These are phyloP conservation scores for Coccinonectria pachysandricola DNA, from an alignment of 2,329 filamentous ascomycete species.

Conservation along the genomic window DNA sequence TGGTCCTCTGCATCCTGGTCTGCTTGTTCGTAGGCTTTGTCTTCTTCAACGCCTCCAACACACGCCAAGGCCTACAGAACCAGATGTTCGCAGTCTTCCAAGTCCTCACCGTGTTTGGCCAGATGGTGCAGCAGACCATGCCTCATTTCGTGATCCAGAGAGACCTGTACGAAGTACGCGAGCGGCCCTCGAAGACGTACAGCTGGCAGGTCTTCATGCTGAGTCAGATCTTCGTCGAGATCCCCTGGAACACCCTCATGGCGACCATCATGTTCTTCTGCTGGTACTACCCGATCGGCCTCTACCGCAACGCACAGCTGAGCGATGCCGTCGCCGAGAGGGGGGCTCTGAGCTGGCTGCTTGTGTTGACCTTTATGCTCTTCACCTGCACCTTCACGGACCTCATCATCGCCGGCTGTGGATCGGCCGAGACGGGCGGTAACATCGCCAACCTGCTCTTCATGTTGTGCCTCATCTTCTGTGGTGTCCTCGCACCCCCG, in stretches of 20 bases:
- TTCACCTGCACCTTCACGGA: slow-evolving; percentile 58
- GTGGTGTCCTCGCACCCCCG: slow-evolving; percentile 15
- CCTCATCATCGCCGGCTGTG: slow-evolving; percentile 53
- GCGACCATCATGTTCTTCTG: slow-evolving; percentile 54
- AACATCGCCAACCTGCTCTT: slow-evolving; percentile 58
- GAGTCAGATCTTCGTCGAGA: slow-evolving; percentile 56
- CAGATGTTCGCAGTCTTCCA: slow-evolving; percentile 59
- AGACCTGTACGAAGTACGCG: slow-evolving; percentile 57
- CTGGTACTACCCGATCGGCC: slow-evolving; percentile 61
- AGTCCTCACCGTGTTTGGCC: slow-evolving; percentile 58
- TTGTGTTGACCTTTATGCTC: slow-evolving; percentile 52
- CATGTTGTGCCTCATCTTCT: slow-evolving; percentile 42
- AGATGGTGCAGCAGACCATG: slow-evolving; percentile 57
- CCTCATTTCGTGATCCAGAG: slow-evolving; percentile 61
- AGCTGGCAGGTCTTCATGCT: slow-evolving; percentile 58
- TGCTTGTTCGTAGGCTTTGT: slow-evolving; percentile 46
- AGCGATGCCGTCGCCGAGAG: slow-evolving; percentile 41
- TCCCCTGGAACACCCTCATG: slow-evolving; percentile 59
- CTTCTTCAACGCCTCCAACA: slow-evolving; percentile 47
- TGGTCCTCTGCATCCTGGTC: slow-evolving; percentile 11
- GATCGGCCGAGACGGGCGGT: slow-evolving; percentile 55
- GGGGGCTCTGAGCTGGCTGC: slow-evolving; percentile 53
- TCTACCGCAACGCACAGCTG: slow-evolving; percentile 47
- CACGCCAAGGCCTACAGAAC: slow-evolving; percentile 58
- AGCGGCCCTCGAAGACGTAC: slow-evolving; percentile 58